Percentiles rank a stretch among this genome's conserved stretches.
phyloP scores from a whole-genome alignment of 192 early-diverging fungal genomes.

The Podila clonocystis region DNA sequence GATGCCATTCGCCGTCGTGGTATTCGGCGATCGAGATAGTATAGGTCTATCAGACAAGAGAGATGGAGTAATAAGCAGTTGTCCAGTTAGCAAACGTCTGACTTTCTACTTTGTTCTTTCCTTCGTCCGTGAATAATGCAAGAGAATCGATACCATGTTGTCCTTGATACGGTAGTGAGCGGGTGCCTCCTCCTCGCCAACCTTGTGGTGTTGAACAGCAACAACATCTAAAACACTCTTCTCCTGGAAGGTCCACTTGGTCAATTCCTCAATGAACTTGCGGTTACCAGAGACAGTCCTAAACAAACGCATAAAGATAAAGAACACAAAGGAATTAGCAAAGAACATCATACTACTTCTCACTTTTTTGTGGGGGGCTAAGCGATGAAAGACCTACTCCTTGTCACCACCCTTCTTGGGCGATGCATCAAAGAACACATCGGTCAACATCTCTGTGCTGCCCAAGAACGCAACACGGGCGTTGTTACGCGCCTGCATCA shows the following conservation, averaged over 20 bases:
- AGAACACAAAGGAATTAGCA: not conserved
- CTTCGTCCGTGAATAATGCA: not conserved
- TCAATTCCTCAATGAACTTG: conserved; percentile 77
- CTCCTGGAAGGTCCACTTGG: conserved; percentile 94
- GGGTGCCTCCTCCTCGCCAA: conserved; percentile 68
- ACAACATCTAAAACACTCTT: conserved; percentile 86
- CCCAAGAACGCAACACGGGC: conserved; percentile 89
- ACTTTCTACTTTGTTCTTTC: not conserved
- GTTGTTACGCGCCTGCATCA: conserved; percentile 90
- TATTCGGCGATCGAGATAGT: conserved; percentile 84
- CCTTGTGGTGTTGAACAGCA: conserved; percentile 70
- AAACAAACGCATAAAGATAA: not conserved
- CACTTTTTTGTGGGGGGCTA: no score
- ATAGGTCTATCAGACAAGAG: conserved; percentile 68
- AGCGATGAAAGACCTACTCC: conserved; percentile 22
- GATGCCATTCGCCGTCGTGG: conserved; percentile 81
- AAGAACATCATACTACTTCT: conserved; percentile 7
- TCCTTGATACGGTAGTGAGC: conserved; percentile 95
- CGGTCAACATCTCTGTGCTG: conserved; percentile 83
- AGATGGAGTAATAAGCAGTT: not conserved
- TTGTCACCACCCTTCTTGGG: conserved; percentile 22
- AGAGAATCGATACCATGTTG: conserved; percentile 71
- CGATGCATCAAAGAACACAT: conserved; percentile 62
- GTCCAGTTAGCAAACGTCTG: not conserved
- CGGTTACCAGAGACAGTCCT: conserved; percentile 69